Conservation (phyloP, 176 grass and related monocot genomes). For the Paspalum notatum region DNA sequence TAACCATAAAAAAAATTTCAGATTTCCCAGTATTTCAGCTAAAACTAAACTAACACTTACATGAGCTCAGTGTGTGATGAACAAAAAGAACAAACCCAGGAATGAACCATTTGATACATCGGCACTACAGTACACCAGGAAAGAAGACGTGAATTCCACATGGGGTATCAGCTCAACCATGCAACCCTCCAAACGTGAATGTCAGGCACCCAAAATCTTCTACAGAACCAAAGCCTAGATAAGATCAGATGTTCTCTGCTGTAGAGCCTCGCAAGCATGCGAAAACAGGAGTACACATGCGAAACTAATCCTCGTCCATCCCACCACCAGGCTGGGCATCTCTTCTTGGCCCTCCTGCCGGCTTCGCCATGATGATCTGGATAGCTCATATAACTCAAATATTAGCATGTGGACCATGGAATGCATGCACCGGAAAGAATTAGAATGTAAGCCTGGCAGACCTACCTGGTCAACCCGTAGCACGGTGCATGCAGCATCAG, state of each 20-base stretch:
- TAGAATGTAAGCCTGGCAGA: not conserved
- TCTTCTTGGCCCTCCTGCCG: constrained; percentile 76
- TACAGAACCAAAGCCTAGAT: constrained; percentile 42
- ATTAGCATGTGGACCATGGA: not conserved
- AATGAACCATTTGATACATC: constrained; percentile 32
- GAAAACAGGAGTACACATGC: not conserved
- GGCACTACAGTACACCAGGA: not conserved
- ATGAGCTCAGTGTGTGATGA: constrained; percentile 18
- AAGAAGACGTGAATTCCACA: not conserved
- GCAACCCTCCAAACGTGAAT: not conserved
- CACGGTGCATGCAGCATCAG: constrained; percentile 75
- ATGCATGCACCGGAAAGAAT: constrained; percentile 12
- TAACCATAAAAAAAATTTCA: not conserved
- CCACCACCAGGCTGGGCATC: constrained; percentile 58
- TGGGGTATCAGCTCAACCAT: too few species aligned
- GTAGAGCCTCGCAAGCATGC: constrained; percentile 7
- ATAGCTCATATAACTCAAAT: not conserved
- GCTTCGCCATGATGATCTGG: constrained; percentile 96
- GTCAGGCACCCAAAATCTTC: constrained; percentile 34
- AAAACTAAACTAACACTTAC: not conserved
- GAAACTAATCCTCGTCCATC: constrained; percentile 84
- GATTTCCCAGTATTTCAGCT: not conserved
- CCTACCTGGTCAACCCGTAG: constrained; percentile 88
- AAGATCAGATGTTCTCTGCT: constrained; percentile 21
- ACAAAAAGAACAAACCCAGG: not conserved